Base-by-base conservation (phyloP, 2,329 filamentous ascomycete genomes). In the Aspergillus aculeatus region DNA sequence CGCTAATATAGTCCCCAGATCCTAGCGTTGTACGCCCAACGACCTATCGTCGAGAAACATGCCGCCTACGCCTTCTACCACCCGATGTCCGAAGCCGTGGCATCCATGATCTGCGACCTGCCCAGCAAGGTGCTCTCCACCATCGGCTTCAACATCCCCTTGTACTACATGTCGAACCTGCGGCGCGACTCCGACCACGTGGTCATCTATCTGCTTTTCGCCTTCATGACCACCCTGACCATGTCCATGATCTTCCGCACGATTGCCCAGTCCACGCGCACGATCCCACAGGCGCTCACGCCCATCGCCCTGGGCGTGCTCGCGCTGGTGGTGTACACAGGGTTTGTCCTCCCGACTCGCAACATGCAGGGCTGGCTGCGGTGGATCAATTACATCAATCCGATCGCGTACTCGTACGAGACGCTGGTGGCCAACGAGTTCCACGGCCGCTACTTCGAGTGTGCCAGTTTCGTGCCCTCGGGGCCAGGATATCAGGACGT, bases 141-240 rank as follows among this genome's bases (percentile, higher is more conserved):
- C 1, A 82, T 94, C 61, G 74, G 84, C 2, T 95, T 94, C 81
- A 94, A 96, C 72, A 57, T 92, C 26, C 81, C 84, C 1, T 75
- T 96, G 4, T 96, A 96, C 78, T 96, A 96, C 75, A 88, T 96
- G 85, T 88, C 89, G 0, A 90, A 92, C 63, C 78, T 96, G 41
- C 84, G 89, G 54, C 82, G 90, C 58, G 86, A 89, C 63, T 80
- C 89, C 0, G 88, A 87, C 81, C 89, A 92, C 79, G 95, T 90
- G 82, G 75, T 91, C 54, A 80, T 96, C 57, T 83, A 92, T 69
- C 87, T 86, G 2, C 91, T 93, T 77, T 73, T 83, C 62, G 86
- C 53, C 0, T 86, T 3, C 89, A 89, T 1, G 64, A 95, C 68
- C 80, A 62, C 57, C 1, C 32, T 62, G 12, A 52, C 84, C 64